Percentiles rank a stretch among this genome's conserved stretches.
Evolutionary conservation across 2,329 filamentous ascomycete genomes (phyloP).

Genomic region (Nemania diffusa): DNA sequence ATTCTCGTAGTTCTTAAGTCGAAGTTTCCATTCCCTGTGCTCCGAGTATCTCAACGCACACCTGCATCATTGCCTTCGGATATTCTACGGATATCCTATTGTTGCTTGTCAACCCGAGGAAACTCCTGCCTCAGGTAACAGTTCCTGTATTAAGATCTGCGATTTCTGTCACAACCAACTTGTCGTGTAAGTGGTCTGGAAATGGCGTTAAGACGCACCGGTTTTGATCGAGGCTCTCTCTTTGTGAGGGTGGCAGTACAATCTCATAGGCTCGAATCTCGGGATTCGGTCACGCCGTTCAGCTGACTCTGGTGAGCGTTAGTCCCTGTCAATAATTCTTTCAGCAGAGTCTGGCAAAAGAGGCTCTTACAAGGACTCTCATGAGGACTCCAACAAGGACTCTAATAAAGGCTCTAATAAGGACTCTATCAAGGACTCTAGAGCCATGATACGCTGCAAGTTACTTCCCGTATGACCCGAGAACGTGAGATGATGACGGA

Average conservation of each 20-base stretch:
- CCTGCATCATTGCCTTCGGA: not conserved
- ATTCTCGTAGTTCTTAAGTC: not conserved
- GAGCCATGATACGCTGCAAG: not conserved
- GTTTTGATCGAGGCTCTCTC: slow-evolving; percentile 2
- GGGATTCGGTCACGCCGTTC: not conserved
- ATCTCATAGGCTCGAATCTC: not conserved
- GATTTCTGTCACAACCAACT: not conserved
- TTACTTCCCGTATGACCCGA: slow-evolving; percentile 14
- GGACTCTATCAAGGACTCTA: not conserved
- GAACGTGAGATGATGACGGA: not conserved
- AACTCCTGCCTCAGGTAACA: not conserved
- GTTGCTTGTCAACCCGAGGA: not conserved
- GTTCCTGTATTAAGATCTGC: not conserved
- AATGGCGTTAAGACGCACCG: not conserved
- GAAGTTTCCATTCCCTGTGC: not conserved
- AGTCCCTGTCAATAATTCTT: not conserved
- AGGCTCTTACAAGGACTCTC: not conserved
- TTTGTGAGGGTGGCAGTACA: not conserved
- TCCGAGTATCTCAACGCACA: not conserved
- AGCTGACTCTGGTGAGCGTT: not conserved
- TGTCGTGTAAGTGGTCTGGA: not conserved
- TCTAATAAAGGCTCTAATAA: not conserved
- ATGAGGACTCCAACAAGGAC: not conserved
- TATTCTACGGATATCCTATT: not conserved
- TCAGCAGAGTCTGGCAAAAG: slow-evolving; percentile 11